Conservation (phyloP, 768 basidiomycete species). For the Pisolithus sp. region DNA sequence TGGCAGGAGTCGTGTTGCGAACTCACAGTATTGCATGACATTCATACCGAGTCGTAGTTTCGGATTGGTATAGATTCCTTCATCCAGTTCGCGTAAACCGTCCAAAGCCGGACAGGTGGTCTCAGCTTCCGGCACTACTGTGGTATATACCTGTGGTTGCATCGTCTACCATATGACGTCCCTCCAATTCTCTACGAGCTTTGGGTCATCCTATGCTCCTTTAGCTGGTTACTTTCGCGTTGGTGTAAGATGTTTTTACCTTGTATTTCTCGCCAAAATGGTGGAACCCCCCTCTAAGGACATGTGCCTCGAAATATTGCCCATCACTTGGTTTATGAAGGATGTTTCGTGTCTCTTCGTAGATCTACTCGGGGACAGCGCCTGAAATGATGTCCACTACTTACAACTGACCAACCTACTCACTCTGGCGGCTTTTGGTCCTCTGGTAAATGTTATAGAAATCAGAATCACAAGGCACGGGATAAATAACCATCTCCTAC, state of each 20-base stretch:
- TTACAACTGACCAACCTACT: slow-evolving; percentile 9
- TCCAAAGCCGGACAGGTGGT: too few relatives aligned
- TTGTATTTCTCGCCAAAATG: slow-evolving; percentile 66
- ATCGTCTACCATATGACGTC: slow-evolving; percentile 49
- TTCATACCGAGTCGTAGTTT: slow-evolving; percentile 6
- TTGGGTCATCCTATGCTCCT: slow-evolving; percentile 48
- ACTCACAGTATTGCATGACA: neutral
- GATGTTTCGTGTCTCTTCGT: slow-evolving; percentile 54
- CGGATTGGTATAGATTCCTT: too few relatives aligned
- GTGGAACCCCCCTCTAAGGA: slow-evolving; percentile 69
- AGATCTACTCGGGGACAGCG: slow-evolving; percentile 41
- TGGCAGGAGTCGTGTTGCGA: slow-evolving; percentile 45
- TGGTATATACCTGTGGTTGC: neutral
- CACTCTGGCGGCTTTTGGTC: slow-evolving; percentile 74
- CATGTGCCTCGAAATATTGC: slow-evolving; percentile 49
- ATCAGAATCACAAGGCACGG: neutral
- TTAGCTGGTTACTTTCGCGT: neutral
- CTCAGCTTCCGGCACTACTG: too few relatives aligned
- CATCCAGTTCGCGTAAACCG: too few relatives aligned
- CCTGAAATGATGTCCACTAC: slow-evolving; percentile 4
- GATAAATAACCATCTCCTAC: slow-evolving; percentile 35
- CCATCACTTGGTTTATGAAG: slow-evolving; percentile 36
- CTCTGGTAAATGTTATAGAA: slow-evolving; percentile 35
- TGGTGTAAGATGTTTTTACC: slow-evolving; percentile 27
- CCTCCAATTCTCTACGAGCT: slow-evolving; percentile 74